These are phyloP conservation scores for Monosporascus sp. DNA, from an alignment of 2,329 filamentous ascomycete genomes.

Conservation along the genomic window DNA sequence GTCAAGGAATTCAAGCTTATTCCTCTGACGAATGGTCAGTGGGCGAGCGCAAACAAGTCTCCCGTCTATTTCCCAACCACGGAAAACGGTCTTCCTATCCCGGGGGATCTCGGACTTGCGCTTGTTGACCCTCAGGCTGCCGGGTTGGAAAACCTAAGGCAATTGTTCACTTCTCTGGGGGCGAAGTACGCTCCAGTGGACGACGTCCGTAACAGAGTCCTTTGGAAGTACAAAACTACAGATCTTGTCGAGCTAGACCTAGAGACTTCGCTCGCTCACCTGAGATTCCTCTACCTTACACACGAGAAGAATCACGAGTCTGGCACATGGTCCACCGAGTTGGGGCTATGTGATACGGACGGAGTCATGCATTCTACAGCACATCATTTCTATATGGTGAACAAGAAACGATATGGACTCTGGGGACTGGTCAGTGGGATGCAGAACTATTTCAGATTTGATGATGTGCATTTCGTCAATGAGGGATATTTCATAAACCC, in stretches of 20 bases:
- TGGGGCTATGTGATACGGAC: not conserved
- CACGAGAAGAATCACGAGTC: not conserved
- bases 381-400: not conserved
- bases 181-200: not conserved
- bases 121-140: not conserved
- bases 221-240: not conserved
- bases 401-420: not conserved
- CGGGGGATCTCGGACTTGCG: not conserved
- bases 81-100: not conserved
- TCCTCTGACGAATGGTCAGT: conserved; percentile 11
- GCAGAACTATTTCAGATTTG: not conserved
- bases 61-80: not conserved
- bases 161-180: not conserved
- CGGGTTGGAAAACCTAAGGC: not conserved
- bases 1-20: conserved; percentile 9
- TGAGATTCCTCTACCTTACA: not conserved
- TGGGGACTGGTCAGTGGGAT: not conserved
- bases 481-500: not conserved
- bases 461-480: not conserved
- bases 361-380: not conserved
- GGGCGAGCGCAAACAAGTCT: conserved; percentile 2
- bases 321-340: not conserved
- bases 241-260: too few relatives aligned
- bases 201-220: not conserved
- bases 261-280: not conserved